Conservation (phyloP, 148 eudicot species). For the Vaccinium vitisidaea region DNA sequence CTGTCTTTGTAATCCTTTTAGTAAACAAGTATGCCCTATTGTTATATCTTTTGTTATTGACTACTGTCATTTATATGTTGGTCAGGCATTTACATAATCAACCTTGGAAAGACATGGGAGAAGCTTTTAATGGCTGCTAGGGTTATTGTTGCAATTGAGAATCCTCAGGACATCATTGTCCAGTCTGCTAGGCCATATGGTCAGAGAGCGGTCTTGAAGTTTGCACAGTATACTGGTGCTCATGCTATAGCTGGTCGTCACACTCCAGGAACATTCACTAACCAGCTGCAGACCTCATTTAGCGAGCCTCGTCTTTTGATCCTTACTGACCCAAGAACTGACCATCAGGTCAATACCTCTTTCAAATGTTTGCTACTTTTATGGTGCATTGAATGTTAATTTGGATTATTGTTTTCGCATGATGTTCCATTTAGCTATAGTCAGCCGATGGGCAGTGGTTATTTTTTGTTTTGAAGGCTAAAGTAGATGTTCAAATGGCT, state of each 20-base stretch:
- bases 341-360: conserved; percentile 12
- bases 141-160: conserved; percentile 17
- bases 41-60: background rate
- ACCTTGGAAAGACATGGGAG: conserved; percentile 19
- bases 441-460: background rate
- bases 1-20: background rate
- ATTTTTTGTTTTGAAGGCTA: background rate
- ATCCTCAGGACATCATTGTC: conserved; percentile 13
- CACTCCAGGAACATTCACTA: conserved; percentile 16
- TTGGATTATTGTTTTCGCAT: background rate
- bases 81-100: conserved; percentile 14
- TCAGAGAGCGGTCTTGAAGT: conserved; percentile 9
- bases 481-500: background rate
- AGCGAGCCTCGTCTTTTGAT: conserved; percentile 18
- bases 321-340: conserved; percentile 14
- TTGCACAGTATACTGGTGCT: conserved; percentile 16
- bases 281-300: conserved; percentile 15
- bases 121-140: conserved; percentile 14
- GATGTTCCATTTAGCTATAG: background rate
- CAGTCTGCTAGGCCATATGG: conserved; percentile 13
- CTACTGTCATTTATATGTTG: background rate
- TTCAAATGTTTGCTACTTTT: background rate
- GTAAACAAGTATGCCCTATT: too few species aligned
- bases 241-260: conserved; percentile 20
- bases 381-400: background rate